A percentile compares a stretch with the other conserved stretches of the same genome.
phyloP scores from a whole-genome alignment of 306 rosid genomes.

The Rosa lucieae region DNA sequence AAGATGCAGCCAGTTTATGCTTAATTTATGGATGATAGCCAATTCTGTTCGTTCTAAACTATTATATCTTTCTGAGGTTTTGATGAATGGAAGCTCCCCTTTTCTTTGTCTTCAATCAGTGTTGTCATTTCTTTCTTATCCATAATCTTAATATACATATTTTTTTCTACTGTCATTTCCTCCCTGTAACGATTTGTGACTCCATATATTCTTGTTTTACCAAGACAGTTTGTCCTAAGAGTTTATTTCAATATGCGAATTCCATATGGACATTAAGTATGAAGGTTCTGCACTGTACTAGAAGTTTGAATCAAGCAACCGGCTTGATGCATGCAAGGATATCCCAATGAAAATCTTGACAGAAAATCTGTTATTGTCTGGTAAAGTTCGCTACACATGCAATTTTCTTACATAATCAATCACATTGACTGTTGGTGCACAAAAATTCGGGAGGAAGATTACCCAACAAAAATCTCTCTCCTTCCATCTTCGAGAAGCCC shows the following conservation, averaged over 20 bases:
- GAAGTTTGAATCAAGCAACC: neutral
- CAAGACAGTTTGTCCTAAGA: neutral
- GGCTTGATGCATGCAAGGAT: neutral
- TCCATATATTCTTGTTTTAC: neutral
- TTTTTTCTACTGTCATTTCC: neutral
- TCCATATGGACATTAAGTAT: slow-evolving; percentile 3
- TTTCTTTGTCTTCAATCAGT: neutral
- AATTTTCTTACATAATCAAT: too few relatives aligned
- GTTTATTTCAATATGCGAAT: neutral
- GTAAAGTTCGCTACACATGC: too few relatives aligned
- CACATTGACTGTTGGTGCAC: too few relatives aligned
- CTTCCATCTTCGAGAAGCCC: too few relatives aligned
- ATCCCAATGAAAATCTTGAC: neutral
- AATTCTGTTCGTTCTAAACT: too few relatives aligned
- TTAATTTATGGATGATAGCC: neutral
- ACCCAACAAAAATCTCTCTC: too few relatives aligned
- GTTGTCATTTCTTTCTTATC: slow-evolving; percentile 3
- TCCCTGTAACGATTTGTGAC: neutral
- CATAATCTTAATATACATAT: neutral
- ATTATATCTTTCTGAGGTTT: too few relatives aligned
- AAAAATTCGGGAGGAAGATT: too few relatives aligned
- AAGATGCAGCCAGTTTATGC: neutral
- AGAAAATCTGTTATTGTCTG: too few relatives aligned
- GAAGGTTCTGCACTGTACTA: neutral
- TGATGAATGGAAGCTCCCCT: slow-evolving; percentile 12